phyloP scores from a whole-genome alignment of 179 eudicot species.

The Heliamphora ciliata region DNA sequence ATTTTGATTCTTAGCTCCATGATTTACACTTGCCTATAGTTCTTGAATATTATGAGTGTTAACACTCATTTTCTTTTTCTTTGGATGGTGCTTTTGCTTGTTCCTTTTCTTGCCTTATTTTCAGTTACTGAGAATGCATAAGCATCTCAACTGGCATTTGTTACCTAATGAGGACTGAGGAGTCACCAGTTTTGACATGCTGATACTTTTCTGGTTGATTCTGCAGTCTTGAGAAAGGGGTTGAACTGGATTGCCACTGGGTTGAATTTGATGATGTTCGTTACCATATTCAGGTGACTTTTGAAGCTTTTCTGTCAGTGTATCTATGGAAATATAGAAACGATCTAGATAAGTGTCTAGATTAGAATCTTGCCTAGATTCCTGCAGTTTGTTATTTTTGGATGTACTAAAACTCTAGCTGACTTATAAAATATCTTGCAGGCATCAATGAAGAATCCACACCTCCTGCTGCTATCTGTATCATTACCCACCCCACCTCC shows the following conservation, averaged over 20 bases:
- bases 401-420: neutral
- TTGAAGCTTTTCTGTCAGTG: neutral
- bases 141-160: neutral
- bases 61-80: neutral
- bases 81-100: neutral
- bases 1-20: neutral
- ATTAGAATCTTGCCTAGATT: slow-evolving; percentile 4
- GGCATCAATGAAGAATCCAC: slow-evolving; percentile 80
- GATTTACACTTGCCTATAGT: neutral
- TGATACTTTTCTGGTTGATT: slow-evolving; percentile 16
- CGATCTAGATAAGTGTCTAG: neutral
- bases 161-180: neutral
- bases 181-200: neutral
- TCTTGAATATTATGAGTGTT: neutral
- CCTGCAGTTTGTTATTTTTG: neutral
- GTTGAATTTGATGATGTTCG: slow-evolving; percentile 91
- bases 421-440: slow-evolving; percentile 27
- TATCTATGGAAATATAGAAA: neutral
- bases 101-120: slow-evolving; percentile 4
- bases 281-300: slow-evolving; percentile 75
- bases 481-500: slow-evolving; percentile 89
- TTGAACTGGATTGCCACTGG: slow-evolving; percentile 87
- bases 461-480: slow-evolving; percentile 63
- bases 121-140: neutral
- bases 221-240: slow-evolving; percentile 83